A percentile compares a stretch with the other conserved stretches of the same genome.
Conservation (phyloP, 1,284 basidiomycete genomes). For the Coniferiporia weirii region DNA sequence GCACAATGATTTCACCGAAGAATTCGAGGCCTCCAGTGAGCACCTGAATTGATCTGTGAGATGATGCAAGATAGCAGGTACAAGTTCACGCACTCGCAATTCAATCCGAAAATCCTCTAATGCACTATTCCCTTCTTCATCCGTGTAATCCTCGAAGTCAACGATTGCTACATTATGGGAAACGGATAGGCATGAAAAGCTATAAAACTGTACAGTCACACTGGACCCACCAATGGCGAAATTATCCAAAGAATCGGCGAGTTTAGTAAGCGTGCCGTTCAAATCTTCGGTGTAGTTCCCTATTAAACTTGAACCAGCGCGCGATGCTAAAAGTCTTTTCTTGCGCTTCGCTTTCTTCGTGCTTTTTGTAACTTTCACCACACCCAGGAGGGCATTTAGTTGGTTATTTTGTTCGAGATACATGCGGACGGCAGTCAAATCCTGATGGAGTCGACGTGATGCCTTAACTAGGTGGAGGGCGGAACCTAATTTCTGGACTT, state of each 20-base stretch:
- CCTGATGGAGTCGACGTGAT: constrained; percentile 6
- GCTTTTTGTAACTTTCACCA: constrained; percentile 9
- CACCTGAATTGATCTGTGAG: not conserved
- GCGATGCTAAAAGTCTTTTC: not conserved
- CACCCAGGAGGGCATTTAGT: constrained; percentile 5
- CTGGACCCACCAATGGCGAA: constrained; percentile 4
- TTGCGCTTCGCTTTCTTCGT: constrained; percentile 9
- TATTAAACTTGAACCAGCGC: constrained; percentile 4
- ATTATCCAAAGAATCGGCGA: constrained; percentile 7
- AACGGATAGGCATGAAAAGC: not conserved
- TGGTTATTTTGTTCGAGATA: constrained; percentile 10
- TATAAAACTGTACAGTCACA: not conserved
- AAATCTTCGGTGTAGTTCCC: not conserved
- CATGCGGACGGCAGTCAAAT: constrained; percentile 1
- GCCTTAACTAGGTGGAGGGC: constrained; percentile 9
- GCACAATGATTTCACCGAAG: constrained; percentile 3
- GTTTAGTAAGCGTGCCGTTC: constrained; percentile 2
- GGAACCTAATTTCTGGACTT: constrained; percentile 14
- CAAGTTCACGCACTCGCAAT: not conserved
- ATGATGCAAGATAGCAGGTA: no score
- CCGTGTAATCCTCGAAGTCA: constrained; percentile 16
- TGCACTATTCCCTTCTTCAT: constrained; percentile 11
- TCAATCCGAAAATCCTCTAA: constrained; percentile 11
- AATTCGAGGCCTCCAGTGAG: constrained; percentile 11
- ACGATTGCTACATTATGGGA: not conserved